Evolutionary conservation across 1,139 yeast species (phyloP).

Genomic region (Meyerozyma smithsonii): DNA sequence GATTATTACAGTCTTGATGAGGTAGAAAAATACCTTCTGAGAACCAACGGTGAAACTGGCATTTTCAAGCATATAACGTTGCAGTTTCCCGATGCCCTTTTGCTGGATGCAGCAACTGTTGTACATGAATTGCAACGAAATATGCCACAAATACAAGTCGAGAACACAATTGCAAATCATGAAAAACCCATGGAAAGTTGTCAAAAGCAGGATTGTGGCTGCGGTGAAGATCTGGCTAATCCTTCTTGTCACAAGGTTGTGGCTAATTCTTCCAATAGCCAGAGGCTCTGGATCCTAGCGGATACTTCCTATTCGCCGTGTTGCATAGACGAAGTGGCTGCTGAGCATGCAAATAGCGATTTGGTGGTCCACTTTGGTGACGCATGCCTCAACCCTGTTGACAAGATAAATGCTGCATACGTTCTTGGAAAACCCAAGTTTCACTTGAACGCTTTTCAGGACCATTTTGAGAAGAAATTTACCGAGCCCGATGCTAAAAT

Average conservation of each 20-base stretch:
- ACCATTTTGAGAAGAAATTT: slow-evolving; percentile 35
- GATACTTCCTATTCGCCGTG: slow-evolving; percentile 95
- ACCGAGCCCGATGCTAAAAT: slow-evolving; percentile 32
- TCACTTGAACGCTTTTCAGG: slow-evolving; percentile 28
- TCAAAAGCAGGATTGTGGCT: slow-evolving; percentile 1
- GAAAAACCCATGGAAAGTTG: slow-evolving; percentile 1
- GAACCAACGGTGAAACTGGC: slow-evolving; percentile 17
- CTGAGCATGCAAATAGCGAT: slow-evolving; percentile 86
- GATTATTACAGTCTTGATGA: slow-evolving; percentile 52
- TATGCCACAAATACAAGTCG: slow-evolving; percentile 11
- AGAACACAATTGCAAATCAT: neutral
- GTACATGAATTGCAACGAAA: slow-evolving; percentile 43
- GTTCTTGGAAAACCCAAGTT: slow-evolving; percentile 67
- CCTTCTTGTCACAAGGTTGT: too few relatives aligned
- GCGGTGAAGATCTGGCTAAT: neutral
- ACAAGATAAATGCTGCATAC: slow-evolving; percentile 66
- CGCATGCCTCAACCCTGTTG: slow-evolving; percentile 82
- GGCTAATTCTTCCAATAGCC: slow-evolving; percentile 7
- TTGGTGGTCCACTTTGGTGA: slow-evolving; percentile 91
- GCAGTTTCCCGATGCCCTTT: slow-evolving; percentile 83
- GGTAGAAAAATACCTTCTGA: slow-evolving; percentile 33
- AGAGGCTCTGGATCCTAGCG: slow-evolving; percentile 69
- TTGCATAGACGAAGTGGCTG: slow-evolving; percentile 96
- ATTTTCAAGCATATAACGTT: slow-evolving; percentile 57
- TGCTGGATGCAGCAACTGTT: slow-evolving; percentile 74